phyloP scores from a whole-genome alignment of 2,329 filamentous ascomycete species.

The Seiridium cupressi region DNA sequence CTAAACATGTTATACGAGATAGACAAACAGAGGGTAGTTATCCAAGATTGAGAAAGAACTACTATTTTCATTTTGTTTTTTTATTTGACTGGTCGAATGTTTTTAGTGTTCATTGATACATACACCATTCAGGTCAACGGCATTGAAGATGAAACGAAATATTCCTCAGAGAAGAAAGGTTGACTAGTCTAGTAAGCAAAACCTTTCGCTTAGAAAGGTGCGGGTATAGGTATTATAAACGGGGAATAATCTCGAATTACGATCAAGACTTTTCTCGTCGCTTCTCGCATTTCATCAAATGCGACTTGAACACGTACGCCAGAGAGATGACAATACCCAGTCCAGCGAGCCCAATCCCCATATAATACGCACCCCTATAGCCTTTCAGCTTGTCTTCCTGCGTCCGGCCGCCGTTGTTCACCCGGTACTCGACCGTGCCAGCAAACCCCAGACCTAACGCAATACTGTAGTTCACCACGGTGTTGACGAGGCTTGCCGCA shows the following conservation, averaged over 20 bases:
- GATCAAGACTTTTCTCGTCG: constrained; percentile 8
- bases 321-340: constrained; percentile 32
- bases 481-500: constrained; percentile 47
- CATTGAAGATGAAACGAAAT: no score
- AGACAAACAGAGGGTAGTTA: no score
- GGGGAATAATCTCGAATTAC: background rate
- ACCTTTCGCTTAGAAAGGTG: no score
- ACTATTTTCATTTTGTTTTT: no score
- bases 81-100: no score
- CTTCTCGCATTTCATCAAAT: constrained; percentile 8
- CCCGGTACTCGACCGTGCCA: constrained; percentile 48
- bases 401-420: constrained; percentile 25
- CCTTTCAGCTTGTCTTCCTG: constrained; percentile 31
- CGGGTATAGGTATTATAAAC: no score
- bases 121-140: no score
- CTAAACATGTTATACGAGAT: no score
- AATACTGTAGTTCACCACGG: constrained; percentile 57
- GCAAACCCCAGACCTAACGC: constrained; percentile 54
- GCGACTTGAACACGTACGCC: constrained; percentile 24
- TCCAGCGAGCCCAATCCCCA: constrained; percentile 38
- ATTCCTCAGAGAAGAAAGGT: no score
- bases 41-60: no score
- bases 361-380: constrained; percentile 37
- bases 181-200: no score
- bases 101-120: no score